Evolutionary conservation across 2,329 filamentous ascomycete genomes (phyloP), one percentile per base, ranked within the genome.

Genomic region (Aspergillus ustus): DNA sequence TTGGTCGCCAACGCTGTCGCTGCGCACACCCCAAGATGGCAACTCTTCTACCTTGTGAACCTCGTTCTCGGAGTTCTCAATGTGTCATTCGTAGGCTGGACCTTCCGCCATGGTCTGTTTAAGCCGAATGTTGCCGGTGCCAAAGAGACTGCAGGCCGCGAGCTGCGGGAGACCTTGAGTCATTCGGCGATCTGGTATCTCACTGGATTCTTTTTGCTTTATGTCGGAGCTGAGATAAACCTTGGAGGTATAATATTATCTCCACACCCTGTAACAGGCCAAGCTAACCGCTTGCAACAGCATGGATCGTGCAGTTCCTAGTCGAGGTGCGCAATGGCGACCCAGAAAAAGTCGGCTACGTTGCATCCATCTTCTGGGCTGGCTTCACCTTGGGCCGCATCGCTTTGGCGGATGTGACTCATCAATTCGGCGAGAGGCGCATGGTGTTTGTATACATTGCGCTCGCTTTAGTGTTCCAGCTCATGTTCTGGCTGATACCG

Each of bases 121-220:
- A 54, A 51, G 40, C 68, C 68, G 20, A 70, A 70, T 57, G 61
- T 60, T 19, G 34, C 34, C 19, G 64, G 61, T 25, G 62, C 67
- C 1, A 69, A 70, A 44, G 64, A 65, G 4, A 64, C 64, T 2
- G 67, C 68, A 4, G 65, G 52, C 15, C 58, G 61, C 11, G 66
- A 70, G 55, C 45, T 70, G 44, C 63, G 59, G 19, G 67, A 64
- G 6, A 68, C 66, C 3, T 37, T 70, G 9, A 34, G 60, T 2
- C 66, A 66, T 52, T 62, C 58, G 44, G 51, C 63, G 7, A 65
- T 70, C 15, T 70, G 68, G 68, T 65, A 69, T 37, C 57, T 70
- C 34, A 69, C 69, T 34, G 65, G 65, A 15, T 70, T 70, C 37
- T 70, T 69, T 59, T 68, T 70, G 48, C 62, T 70, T 40, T 70